A percentile compares a stretch with the other conserved stretches of the same genome.
Conservation (phyloP, 2,329 filamentous ascomycete species). For the Lachnum nothofagi region DNA sequence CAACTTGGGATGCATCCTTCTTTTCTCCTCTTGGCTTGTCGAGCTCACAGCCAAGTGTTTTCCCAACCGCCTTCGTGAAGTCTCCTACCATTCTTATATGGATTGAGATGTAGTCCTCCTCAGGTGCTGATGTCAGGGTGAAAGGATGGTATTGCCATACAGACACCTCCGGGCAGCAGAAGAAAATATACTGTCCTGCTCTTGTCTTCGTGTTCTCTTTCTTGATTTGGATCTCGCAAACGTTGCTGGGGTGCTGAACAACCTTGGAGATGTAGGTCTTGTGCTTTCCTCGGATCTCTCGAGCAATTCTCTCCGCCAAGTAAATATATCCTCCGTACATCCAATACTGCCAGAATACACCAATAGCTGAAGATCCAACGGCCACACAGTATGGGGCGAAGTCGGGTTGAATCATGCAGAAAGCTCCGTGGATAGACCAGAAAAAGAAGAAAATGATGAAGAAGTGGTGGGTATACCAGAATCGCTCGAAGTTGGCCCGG, state of each 20-base stretch:
- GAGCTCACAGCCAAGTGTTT: conserved; percentile 70
- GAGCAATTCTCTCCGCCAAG: conserved; percentile 70
- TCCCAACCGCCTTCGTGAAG: conserved; percentile 67
- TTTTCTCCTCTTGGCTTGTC: conserved; percentile 49
- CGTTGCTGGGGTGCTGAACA: conserved; percentile 82
- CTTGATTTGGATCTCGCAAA: conserved; percentile 88
- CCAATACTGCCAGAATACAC: conserved; percentile 88
- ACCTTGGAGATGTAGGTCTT: conserved; percentile 86
- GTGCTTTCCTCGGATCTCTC: conserved; percentile 73
- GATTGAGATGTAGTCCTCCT: conserved; percentile 85
- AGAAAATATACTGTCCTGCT: conserved; percentile 82
- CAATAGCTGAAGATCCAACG: conserved; percentile 58
- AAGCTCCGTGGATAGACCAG: conserved; percentile 84
- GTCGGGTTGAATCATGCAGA: conserved; percentile 86
- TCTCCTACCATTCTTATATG: conserved; percentile 80
- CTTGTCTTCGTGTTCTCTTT: conserved; percentile 78
- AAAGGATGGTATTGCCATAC: conserved; percentile 88
- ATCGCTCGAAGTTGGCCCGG: conserved; percentile 78
- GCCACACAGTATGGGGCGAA: conserved; percentile 72
- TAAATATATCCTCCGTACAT: conserved; percentile 79
- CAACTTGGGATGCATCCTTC: conserved; percentile 58
- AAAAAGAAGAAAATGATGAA: conserved; percentile 86
- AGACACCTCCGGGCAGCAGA: conserved; percentile 80
- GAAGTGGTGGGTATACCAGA: conserved; percentile 87
- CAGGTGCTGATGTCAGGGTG: conserved; percentile 77